phyloP scores from a whole-genome alignment of 345 rosid species.

The Murraya paniculata region DNA sequence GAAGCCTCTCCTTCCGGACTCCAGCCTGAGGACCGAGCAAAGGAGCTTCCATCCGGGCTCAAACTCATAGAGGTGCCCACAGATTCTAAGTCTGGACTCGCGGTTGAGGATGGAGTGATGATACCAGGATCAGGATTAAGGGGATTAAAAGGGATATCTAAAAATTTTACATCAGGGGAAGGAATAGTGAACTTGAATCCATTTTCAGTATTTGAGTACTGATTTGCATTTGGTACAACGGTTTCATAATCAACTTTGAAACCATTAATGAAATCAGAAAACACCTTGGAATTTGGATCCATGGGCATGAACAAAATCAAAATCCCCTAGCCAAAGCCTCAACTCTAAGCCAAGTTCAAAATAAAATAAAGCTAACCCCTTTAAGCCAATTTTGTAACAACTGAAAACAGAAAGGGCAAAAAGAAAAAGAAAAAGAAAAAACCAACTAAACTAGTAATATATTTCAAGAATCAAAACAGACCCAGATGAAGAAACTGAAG shows the following conservation, averaged over 20 bases:
- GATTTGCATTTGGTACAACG: conserved; percentile 30
- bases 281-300: conserved; percentile 22
- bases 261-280: conserved; percentile 21
- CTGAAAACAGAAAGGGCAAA: not conserved
- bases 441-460: not conserved
- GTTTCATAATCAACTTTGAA: conserved; percentile 29
- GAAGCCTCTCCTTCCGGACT: conserved; percentile 36
- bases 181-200: conserved; percentile 29
- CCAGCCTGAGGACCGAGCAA: conserved; percentile 18
- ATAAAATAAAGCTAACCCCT: not conserved
- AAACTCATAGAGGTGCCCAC: conserved; percentile 14
- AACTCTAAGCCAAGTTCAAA: not conserved
- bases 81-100: conserved; percentile 24
- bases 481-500: not conserved
- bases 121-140: conserved; percentile 18
- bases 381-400: not conserved
- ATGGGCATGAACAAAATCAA: conserved; percentile 5
- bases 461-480: not conserved
- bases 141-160: conserved; percentile 19
- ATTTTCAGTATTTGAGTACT: conserved; percentile 20
- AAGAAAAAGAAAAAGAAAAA: not conserved
- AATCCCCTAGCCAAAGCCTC: not conserved
- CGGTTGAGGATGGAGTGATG: conserved; percentile 15
- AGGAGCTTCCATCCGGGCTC: conserved; percentile 28
- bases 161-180: conserved; percentile 13